A percentile compares a stretch with the other conserved stretches of the same genome.
Conservation (phyloP, 805 yeast species). For the Yarrowia deformans region DNA sequence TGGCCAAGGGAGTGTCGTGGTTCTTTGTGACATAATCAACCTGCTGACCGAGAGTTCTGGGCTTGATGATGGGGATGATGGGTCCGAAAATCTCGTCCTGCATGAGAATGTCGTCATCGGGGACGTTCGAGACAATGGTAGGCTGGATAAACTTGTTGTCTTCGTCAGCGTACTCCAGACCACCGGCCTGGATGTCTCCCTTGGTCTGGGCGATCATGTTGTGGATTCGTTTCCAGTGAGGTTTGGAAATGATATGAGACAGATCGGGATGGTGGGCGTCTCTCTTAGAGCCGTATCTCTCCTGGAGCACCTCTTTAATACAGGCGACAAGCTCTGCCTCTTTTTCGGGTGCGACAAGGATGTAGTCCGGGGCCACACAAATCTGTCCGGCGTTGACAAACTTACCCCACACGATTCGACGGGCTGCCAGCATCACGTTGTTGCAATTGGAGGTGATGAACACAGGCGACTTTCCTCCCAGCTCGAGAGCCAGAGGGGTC, state of each 20-base stretch:
- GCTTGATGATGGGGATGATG: constrained; percentile 72
- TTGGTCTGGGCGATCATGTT: constrained; percentile 51
- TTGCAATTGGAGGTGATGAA: constrained; percentile 49
- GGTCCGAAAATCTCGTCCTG: constrained; percentile 83
- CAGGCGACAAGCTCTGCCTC: constrained; percentile 60
- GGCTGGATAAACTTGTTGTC: constrained; percentile 67
- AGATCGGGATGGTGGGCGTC: constrained; percentile 49
- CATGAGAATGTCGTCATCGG: constrained; percentile 75
- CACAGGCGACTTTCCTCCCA: constrained; percentile 93
- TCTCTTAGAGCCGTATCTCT: constrained; percentile 51
- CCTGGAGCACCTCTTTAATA: constrained; percentile 54
- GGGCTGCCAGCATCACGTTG: constrained; percentile 52
- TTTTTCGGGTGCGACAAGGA: constrained; percentile 65
- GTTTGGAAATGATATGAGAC: constrained; percentile 67
- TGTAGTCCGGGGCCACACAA: constrained; percentile 88
- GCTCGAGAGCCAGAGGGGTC: constrained; percentile 81
- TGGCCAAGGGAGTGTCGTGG: constrained; percentile 81
- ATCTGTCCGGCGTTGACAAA: constrained; percentile 89
- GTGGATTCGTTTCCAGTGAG: constrained; percentile 59
- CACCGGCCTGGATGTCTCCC: constrained; percentile 45
- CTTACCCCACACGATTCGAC: constrained; percentile 82
- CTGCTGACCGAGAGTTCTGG: constrained; percentile 48
- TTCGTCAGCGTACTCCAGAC: constrained; percentile 44
- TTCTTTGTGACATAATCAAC: constrained; percentile 51
- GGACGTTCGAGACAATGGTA: constrained; percentile 67